Base-by-base conservation (phyloP, 192 early-diverging fungal genomes). In the Chytriomyces sp. region DNA sequence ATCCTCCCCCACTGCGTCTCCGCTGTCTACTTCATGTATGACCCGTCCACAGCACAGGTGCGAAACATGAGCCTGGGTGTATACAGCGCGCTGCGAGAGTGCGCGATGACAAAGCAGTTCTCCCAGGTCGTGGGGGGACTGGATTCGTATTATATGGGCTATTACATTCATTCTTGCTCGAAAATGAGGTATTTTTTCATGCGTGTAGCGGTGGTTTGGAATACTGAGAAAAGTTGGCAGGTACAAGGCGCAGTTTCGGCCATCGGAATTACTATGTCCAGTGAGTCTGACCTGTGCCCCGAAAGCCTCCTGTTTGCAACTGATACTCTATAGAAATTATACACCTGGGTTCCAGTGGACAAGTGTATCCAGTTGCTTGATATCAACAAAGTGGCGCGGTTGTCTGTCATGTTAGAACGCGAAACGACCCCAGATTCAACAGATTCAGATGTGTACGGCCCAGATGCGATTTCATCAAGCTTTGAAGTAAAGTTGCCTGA, bases 101-200 rank as follows among this genome's bases (percentile, higher is more conserved):
- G 96, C 36, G 81, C 83, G 49, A 72, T 96, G 30, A 77, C 84
- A 0, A 75, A 83, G 56, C 72, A 78, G 32, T 73, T 94, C 38
- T 56, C 77, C 26, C 57, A 76, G 14, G 71, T 73, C 7, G 75
- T 84, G 0, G 72, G 78, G 19, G 77, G 84, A 0, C 77, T 95
- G 22, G 63, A 82, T 39, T 94, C 89, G 78, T 99, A 99, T 77
- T 95, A 95, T 75, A 92, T 98, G 91, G 96, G 96, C 1, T 96
- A 88, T 77, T 99, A 93, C 74, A 93, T 99, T 49, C 94, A 96
- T 52, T 81, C 82, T 12, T 98, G 95, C 70, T 82, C 75, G 31
- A 98, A 99, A 75, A 99, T 99, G 97, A 81, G 83, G 2, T 99
- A 99, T 79, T n/a, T n/a, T n/a, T n/a, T n/a, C n/a, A n/a, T n/a